phyloP scores from a whole-genome alignment of 306 rosid genomes.

The Sechiopsis laciniata region DNA sequence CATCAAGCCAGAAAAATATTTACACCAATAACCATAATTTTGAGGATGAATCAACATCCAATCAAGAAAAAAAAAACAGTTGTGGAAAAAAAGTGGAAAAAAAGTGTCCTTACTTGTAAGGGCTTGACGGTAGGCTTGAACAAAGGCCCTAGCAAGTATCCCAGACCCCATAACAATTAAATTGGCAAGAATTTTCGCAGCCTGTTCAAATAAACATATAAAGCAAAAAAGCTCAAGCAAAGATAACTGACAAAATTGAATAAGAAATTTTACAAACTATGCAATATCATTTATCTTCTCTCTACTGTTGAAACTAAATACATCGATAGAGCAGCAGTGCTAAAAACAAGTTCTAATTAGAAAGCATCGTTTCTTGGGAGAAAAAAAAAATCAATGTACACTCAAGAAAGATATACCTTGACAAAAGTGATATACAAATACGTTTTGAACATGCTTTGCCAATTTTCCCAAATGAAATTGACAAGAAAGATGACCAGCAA shows the following conservation, averaged over 20 bases:
- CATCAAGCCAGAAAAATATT: background rate
- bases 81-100: background rate
- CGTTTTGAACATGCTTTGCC: background rate
- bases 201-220: conserved; percentile 45
- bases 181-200: conserved; percentile 75
- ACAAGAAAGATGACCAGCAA: background rate
- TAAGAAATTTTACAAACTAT: too few relatives aligned
- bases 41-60: background rate
- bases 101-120: conserved; percentile 50
- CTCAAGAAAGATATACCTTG: background rate
- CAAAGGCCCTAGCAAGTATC: conserved; percentile 66
- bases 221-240: too few relatives aligned
- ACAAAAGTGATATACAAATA: background rate
- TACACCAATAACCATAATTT: background rate
- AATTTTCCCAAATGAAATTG: background rate
- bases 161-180: conserved; percentile 74
- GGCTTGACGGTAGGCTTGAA: conserved; percentile 84
- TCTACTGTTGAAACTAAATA: too few relatives aligned
- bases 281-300: too few relatives aligned
- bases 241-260: background rate
- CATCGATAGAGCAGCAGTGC: too few relatives aligned
- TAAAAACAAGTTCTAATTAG: background rate
- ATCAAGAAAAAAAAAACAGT: background rate
- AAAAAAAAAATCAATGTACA: background rate
- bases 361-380: background rate